These are phyloP conservation scores for Lizonia empirigonia DNA, from an alignment of 2,329 filamentous ascomycete genomes.

Conservation along the genomic window DNA sequence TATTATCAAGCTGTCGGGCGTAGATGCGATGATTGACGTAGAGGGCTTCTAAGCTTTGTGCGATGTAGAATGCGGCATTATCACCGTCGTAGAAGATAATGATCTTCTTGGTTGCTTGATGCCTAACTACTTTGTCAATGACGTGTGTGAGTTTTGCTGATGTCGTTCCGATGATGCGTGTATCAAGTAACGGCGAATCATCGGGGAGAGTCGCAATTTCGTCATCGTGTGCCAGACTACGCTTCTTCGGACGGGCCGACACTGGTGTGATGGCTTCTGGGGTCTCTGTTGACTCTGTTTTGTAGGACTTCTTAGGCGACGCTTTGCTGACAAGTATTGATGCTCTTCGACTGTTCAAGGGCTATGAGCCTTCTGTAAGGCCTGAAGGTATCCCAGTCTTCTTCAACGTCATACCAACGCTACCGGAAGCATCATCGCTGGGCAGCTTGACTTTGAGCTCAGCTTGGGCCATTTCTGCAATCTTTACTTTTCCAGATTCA, in stretches of 20 bases:
- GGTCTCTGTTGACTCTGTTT: background rate
- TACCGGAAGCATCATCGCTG: slow-evolving; percentile 1
- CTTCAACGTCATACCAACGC: slow-evolving; percentile 13
- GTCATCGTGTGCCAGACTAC: slow-evolving; percentile 40
- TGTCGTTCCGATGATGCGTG: slow-evolving; percentile 74
- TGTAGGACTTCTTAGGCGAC: slow-evolving; percentile 27
- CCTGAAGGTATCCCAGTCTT: slow-evolving; percentile 52
- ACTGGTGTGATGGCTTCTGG: slow-evolving; percentile 19
- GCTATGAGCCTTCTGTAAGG: slow-evolving; percentile 45
- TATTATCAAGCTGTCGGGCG: slow-evolving; percentile 64
- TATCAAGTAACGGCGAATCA: slow-evolving; percentile 62
- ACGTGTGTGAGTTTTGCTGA: slow-evolving; percentile 90
- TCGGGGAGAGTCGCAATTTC: slow-evolving; percentile 40
- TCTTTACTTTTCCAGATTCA: slow-evolving; percentile 32
- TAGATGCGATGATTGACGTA: slow-evolving; percentile 70
- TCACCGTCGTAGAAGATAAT: slow-evolving; percentile 92
- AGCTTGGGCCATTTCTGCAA: slow-evolving; percentile 29
- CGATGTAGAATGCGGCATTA: slow-evolving; percentile 84
- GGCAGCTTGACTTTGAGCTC: slow-evolving; percentile 22
- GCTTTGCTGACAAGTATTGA: slow-evolving; percentile 26
- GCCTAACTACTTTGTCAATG: slow-evolving; percentile 70
- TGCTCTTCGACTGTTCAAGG: slow-evolving; percentile 38
- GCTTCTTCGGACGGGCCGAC: slow-evolving; percentile 31
- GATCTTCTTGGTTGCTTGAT: slow-evolving; percentile 79
- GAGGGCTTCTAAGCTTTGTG: slow-evolving; percentile 77